A percentile compares a stretch with the other conserved stretches of the same genome.
phyloP scores from a whole-genome alignment of 148 eudicot species.

The Rheum nobile region DNA sequence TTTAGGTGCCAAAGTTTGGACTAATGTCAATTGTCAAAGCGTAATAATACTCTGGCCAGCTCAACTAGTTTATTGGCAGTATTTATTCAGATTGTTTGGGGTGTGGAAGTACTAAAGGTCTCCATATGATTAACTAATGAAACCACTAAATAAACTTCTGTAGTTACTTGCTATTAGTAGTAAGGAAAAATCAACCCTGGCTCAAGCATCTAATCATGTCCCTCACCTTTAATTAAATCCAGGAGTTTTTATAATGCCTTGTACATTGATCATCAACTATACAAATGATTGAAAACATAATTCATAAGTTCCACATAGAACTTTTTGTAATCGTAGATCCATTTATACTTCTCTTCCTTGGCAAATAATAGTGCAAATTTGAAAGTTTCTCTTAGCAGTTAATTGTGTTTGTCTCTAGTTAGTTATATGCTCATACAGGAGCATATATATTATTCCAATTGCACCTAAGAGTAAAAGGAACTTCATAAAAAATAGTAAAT shows the following conservation, averaged over 20 bases:
- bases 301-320: background rate
- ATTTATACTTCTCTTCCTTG: background rate
- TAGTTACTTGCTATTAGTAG: background rate
- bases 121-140: background rate
- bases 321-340: background rate
- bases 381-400: background rate
- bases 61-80: background rate
- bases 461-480: background rate
- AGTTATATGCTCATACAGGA: background rate
- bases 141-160: background rate
- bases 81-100: background rate
- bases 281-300: background rate
- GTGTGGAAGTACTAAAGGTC: background rate
- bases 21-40: too few species aligned
- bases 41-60: too few species aligned
- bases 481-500: too few species aligned
- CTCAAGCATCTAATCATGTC: background rate
- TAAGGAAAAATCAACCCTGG: background rate
- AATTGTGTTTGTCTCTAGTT: background rate
- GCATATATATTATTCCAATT: background rate
- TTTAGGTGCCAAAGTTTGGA: too few species aligned
- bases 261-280: background rate
- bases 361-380: background rate
- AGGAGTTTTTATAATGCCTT: background rate
- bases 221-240: background rate